Base-by-base conservation (phyloP, 192 early-diverging fungal species). In the Umbelopsis sp. region DNA sequence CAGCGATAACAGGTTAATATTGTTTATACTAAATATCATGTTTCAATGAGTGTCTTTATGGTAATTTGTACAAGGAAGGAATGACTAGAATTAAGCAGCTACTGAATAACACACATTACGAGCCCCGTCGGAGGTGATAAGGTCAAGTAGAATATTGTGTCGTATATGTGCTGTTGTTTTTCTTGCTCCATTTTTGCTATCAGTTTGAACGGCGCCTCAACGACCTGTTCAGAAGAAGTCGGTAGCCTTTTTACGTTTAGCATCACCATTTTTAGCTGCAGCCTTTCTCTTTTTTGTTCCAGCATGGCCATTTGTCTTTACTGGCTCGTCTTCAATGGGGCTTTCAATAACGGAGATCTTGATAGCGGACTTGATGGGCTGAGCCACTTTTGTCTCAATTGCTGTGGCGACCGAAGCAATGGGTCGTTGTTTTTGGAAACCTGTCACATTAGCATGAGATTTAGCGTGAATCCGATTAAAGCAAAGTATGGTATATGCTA, bases 231-330 rank as follows among this genome's bases (percentile, higher is more conserved):
- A 62, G 26, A 62, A 62, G 16, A 62, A 62, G 20, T 62, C 56
- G 5, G 26, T 62, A 62, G 56, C 56, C 56, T 62, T 62, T 26
- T 62, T 62, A 17, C 56, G 56, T n/a, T 62, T 62, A 20, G 56
- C 26, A 34, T 29, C 29, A 32, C 56, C 56, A 32, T 62, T 62
- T 17, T 62, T 62, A 20, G 56, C 31, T 62, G 32, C 4, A 12
- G 56, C 31, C 4, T 22, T 32, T 36, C 26, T 62, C 26, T 26
- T 62, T 62, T 62, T 62, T 3, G 24, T 62, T 17, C 12, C 31
- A 59, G 31, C 10, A 2, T 59, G 54, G 25, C 56, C 56, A 32
- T 62, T 62, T 11, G 52, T 2, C 26, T 14, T 26, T 14, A 10
- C 6, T 26, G 11, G 7, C 5, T 53, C 52, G 22, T 53, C 52